These are phyloP conservation scores for Cokeromyces recurvatus DNA, from an alignment of 371 early-diverging fungal species.

Conservation along the genomic window DNA sequence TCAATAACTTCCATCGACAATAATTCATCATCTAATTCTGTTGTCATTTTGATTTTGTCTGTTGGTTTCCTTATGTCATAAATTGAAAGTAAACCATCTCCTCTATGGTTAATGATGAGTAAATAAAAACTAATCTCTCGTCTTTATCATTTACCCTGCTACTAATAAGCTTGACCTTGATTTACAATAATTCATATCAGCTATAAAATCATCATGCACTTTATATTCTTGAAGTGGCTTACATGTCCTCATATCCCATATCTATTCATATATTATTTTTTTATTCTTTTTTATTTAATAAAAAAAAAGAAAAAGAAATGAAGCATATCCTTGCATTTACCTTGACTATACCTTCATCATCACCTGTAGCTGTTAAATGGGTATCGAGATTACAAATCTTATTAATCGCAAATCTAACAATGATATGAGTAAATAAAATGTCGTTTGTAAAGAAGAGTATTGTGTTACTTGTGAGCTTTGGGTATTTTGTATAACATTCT, in stretches of 20 bases:
- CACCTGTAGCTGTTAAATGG: constrained; percentile 76
- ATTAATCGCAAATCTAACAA: constrained; percentile 67
- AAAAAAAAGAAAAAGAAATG: not conserved
- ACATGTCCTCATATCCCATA: constrained; percentile 78
- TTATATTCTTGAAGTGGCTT: constrained; percentile 60
- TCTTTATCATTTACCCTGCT: constrained; percentile 38
- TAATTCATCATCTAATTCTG: constrained; percentile 86
- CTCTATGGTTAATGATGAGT: constrained; percentile 31
- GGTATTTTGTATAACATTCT: constrained; percentile 37
- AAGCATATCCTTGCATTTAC: constrained; percentile 16
- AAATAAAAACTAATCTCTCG: not conserved
- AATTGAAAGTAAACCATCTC: constrained; percentile 83
- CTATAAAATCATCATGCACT: constrained; percentile 83
- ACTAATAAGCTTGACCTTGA: constrained; percentile 65
- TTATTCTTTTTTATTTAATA: not conserved
- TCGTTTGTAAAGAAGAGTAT: no score
- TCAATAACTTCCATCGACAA: constrained; percentile 72
- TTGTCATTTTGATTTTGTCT: constrained; percentile 66
- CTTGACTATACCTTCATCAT: constrained; percentile 82
- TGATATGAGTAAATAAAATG: not conserved
- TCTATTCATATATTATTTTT: not conserved
- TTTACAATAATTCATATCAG: constrained; percentile 64
- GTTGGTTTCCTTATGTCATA: constrained; percentile 73
- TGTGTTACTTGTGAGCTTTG: constrained; percentile 40
- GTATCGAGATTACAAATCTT: constrained; percentile 59